These are phyloP conservation scores for Pythium rishiriense DNA, from an alignment of 352 stramenopile species.

Conservation along the genomic window DNA sequence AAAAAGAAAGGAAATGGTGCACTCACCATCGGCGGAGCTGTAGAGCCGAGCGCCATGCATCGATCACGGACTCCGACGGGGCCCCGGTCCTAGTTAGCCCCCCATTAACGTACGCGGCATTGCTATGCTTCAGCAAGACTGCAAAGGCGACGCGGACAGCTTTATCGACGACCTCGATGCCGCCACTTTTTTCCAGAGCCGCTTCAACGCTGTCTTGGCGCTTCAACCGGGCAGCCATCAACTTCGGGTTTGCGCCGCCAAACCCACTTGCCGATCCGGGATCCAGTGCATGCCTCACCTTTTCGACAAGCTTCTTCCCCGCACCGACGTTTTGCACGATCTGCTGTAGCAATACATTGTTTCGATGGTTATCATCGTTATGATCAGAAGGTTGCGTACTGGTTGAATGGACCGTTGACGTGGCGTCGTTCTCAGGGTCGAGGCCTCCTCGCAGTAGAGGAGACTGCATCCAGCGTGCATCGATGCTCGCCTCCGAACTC, in stretches of 20 bases:
- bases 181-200: conserved; percentile 81
- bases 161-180: conserved; percentile 78
- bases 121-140: conserved; percentile 78
- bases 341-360: conserved; percentile 63
- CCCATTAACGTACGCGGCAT: conserved; percentile 69
- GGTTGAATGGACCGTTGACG: neutral
- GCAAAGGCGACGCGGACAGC: conserved; percentile 81
- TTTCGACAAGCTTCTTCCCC: conserved; percentile 82
- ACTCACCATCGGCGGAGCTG: conserved; percentile 79
- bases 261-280: conserved; percentile 31
- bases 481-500: conserved; percentile 13
- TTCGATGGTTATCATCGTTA: conserved; percentile 28
- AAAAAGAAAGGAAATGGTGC: neutral
- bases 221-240: conserved; percentile 64
- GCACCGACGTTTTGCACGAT: conserved; percentile 72
- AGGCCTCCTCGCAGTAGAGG: conserved; percentile 33
- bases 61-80: conserved; percentile 65
- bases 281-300: conserved; percentile 72
- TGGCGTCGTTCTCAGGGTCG: neutral
- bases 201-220: conserved; percentile 84
- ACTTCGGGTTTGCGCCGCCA: conserved; percentile 50
- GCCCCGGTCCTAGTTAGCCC: conserved; percentile 59
- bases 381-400: conserved; percentile 7
- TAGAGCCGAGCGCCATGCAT: conserved; percentile 74
- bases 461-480: conserved; percentile 35